Percentiles rank a stretch among this genome's conserved stretches.
These are phyloP conservation scores for Pestalotiopsis fici DNA, from an alignment of 2,329 filamentous ascomycete species.

Conservation along the genomic window DNA sequence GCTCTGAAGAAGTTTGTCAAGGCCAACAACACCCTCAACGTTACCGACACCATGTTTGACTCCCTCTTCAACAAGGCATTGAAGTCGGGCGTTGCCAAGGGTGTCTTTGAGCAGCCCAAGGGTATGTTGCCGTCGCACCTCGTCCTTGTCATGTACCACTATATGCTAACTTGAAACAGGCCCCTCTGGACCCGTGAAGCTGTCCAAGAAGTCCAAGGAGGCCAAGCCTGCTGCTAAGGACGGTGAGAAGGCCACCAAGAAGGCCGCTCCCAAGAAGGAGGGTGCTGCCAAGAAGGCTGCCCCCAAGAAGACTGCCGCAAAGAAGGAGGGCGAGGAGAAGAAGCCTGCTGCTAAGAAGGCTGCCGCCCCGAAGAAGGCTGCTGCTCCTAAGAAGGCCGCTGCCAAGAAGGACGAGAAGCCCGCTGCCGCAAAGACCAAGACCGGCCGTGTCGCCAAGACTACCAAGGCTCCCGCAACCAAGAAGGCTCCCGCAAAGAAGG, in stretches of 20 bases:
- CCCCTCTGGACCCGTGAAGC: constrained; percentile 87
- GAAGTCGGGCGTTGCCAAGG: constrained; percentile 78
- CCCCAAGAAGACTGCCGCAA: constrained; percentile 50
- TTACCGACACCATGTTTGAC: constrained; percentile 57
- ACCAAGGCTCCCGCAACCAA: constrained; percentile 44
- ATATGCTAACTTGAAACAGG: constrained; percentile 47
- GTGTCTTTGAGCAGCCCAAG: constrained; percentile 87
- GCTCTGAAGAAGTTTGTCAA: constrained; percentile 59
- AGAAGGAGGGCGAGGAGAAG: constrained; percentile 46
- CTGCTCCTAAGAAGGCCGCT: constrained; percentile 39
- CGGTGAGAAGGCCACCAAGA: constrained; percentile 32
- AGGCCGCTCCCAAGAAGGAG: constrained; percentile 42
- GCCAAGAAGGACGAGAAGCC: constrained; percentile 71
- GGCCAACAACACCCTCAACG: constrained; percentile 34
- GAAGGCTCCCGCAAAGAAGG: constrained; percentile 43
- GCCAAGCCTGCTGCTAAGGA: constrained; percentile 37
- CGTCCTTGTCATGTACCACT: not conserved
- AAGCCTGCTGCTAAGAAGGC: constrained; percentile 69
- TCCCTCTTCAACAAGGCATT: constrained; percentile 72
- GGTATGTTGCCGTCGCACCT: constrained; percentile 54
- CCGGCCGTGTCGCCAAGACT: constrained; percentile 35
- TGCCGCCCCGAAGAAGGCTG: constrained; percentile 35
- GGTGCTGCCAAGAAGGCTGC: constrained; percentile 60
- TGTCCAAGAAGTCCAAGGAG: constrained; percentile 73
- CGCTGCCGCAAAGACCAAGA: constrained; percentile 61